Base-by-base conservation (phyloP, 208 protist genomes). In the Trypanosoma avium region DNA sequence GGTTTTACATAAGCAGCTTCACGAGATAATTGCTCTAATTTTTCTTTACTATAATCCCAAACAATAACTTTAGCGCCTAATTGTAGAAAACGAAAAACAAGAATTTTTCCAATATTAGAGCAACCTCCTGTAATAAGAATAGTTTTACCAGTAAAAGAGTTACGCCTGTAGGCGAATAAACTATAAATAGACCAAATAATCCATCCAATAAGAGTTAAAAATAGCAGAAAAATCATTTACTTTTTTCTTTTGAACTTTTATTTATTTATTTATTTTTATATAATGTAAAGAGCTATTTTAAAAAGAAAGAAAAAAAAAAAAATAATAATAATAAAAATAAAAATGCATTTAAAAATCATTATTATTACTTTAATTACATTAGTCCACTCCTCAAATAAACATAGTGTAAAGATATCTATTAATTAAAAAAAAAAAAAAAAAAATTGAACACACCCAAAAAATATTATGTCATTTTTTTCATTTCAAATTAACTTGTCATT, bases 41-140 rank as follows among this genome's bases (percentile, higher is more conserved):
- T 77, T 10, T 68, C 57, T 32, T 77, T 79, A 29, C 63, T 76
- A 29, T 70, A 61, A 47, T 92, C 85, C 85, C 81, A 92, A 17
- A 82, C 82, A 43, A 84, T 63, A 0, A 92, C 76, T 29, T 58
- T 69, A 4, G 81, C 81, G 15, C 73, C 75, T 19, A 66, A 60
- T 9, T 67, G 69, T 48, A 75, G 58, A 47, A 88, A 77, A 40
- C 66, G 75, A n/a, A 79, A 19, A 50, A 73, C 82, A 45, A 88
- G 50, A 13, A 65, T 70, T 8, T 67, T 70, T 4, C 81, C 82
- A 12, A 92, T 46, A 46, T 61, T 72, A 36, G 69, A 73, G 56
- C 69, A 75, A 22, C 79, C 85, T 17, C 85, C 85, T 0, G 74
- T 86, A n/a, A 92, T 67, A 7, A 92, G 59, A 24, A 92, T 77